A percentile compares a stretch with the other conserved stretches of the same genome.
phyloP scores from a whole-genome alignment of 2,329 filamentous ascomycete genomes.

The Paracoccidioides lutzii region DNA sequence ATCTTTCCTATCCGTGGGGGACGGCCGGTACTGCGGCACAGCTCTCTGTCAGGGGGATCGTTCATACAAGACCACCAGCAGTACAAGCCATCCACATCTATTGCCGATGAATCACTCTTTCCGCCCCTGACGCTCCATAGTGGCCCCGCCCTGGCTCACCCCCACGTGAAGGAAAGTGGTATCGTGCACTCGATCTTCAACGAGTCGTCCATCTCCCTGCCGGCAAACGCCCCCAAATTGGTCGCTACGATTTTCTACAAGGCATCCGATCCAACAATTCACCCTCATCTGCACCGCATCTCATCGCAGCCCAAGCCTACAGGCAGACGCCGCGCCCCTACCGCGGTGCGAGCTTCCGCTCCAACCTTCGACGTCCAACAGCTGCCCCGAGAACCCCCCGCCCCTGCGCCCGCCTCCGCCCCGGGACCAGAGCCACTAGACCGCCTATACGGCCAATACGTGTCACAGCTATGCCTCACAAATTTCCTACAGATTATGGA shows the following conservation, averaged over 20 bases:
- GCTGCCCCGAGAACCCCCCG: conserved; percentile 42
- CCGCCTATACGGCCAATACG: conserved; percentile 42
- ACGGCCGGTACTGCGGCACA: conserved; percentile 32
- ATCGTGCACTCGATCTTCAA: conserved; percentile 36
- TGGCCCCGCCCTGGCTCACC: conserved; percentile 24
- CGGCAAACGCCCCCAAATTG: conserved; percentile 29
- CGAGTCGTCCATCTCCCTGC: conserved; percentile 26
- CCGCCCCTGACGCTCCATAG: conserved; percentile 20
- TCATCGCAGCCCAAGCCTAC: conserved; percentile 21
- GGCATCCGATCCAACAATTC: conserved; percentile 25
- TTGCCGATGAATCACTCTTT: conserved; percentile 16
- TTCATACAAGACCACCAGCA: conserved; percentile 38
- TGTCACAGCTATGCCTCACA: conserved; percentile 43
- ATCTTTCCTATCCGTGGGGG: conserved; percentile 17
- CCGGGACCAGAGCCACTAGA: conserved; percentile 43
- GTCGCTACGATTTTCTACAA: conserved; percentile 40
- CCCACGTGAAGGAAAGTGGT: conserved; percentile 31
- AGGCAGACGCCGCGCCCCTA: conserved; percentile 29
- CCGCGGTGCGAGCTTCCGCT: conserved; percentile 34
- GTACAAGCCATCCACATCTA: conserved; percentile 28
- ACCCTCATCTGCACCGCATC: conserved; percentile 37
- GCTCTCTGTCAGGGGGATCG: conserved; percentile 29
- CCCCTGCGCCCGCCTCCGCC: conserved; percentile 39
- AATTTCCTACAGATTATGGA: conserved; percentile 43
- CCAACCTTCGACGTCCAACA: conserved; percentile 40